phyloP scores from a whole-genome alignment of 2,329 filamentous ascomycete genomes.

The Alternaria postmessia region DNA sequence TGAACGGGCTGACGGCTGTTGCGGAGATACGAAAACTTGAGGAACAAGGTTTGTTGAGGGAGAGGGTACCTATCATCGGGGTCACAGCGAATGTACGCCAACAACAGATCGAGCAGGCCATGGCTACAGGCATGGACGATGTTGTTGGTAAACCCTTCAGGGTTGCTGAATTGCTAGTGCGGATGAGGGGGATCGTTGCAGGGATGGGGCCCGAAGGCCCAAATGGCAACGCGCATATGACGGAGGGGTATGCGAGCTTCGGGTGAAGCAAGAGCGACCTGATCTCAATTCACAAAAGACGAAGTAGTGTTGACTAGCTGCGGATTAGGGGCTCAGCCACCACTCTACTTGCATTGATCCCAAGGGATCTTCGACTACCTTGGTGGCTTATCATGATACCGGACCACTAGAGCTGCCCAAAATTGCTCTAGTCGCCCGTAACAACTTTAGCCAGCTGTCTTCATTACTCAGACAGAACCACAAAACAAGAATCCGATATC shows the following conservation, averaged over 20 bases:
- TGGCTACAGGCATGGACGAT: conserved; percentile 49
- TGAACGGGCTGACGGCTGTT: conserved; percentile 43
- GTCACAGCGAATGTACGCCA: conserved; percentile 48
- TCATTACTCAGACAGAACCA: neutral
- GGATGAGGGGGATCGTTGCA: conserved; percentile 29
- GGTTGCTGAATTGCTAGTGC: conserved; percentile 35
- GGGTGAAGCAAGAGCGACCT: neutral
- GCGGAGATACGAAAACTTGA: conserved; percentile 39
- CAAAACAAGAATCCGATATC: neutral
- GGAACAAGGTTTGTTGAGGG: conserved; percentile 23
- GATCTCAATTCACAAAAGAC: neutral
- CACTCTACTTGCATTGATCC: neutral
- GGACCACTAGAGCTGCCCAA: neutral
- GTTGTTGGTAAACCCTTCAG: conserved; percentile 80
- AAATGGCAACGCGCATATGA: neutral
- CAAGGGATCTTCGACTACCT: neutral
- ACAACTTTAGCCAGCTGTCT: neutral
- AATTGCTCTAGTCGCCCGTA: neutral
- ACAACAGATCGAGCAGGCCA: conserved; percentile 39
- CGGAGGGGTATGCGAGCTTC: neutral
- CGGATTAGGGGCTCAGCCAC: neutral
- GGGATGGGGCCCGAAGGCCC: neutral
- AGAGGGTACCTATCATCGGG: conserved; percentile 42
- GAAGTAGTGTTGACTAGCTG: neutral
- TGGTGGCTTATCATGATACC: neutral